Evolutionary conservation across 208 protist species (phyloP).

Genomic region (Acanthamoeba lenticulata): DNA sequence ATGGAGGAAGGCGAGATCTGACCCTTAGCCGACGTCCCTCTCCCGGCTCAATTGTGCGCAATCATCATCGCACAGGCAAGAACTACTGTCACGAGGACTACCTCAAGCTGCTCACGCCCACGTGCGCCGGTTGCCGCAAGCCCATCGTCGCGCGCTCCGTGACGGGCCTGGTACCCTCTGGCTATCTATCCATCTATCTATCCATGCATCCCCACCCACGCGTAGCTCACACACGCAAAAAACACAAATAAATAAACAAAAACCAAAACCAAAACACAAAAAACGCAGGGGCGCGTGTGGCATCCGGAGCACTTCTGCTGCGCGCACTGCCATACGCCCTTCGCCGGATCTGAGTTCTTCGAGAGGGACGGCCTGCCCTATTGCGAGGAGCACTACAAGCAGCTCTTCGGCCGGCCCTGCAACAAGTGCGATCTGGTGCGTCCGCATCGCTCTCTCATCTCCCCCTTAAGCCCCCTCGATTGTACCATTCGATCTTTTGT

Average conservation of each 20-base stretch:
- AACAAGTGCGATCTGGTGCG: constrained; percentile 51
- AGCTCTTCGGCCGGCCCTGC: background rate
- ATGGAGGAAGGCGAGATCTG: too few species aligned
- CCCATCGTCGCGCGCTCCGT: constrained; percentile 79
- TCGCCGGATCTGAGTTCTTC: constrained; percentile 44
- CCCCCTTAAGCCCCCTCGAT: too few species aligned
- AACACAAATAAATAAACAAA: too few species aligned
- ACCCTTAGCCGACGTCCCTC: too few species aligned
- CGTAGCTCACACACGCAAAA: too few species aligned
- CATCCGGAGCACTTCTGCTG: constrained; percentile 75
- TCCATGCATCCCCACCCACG: background rate
- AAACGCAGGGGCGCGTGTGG: constrained; percentile 43
- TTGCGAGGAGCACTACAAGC: constrained; percentile 67
- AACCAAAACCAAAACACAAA: background rate
- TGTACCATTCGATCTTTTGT: too few species aligned
- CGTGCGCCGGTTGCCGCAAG: constrained; percentile 75
- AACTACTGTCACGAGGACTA: constrained; percentile 80
- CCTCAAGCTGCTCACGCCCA: constrained; percentile 63
- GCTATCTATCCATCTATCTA: background rate
- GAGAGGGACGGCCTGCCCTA: constrained; percentile 71
- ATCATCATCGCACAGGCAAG: constrained; percentile 9
- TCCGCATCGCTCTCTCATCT: too few species aligned
- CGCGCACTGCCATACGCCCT: constrained; percentile 61
- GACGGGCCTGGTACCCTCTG: constrained; percentile 65
- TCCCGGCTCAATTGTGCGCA: too few species aligned